Conservation (phyloP, 2,329 filamentous ascomycete species). For the Purpureocillium lavendulum region DNA sequence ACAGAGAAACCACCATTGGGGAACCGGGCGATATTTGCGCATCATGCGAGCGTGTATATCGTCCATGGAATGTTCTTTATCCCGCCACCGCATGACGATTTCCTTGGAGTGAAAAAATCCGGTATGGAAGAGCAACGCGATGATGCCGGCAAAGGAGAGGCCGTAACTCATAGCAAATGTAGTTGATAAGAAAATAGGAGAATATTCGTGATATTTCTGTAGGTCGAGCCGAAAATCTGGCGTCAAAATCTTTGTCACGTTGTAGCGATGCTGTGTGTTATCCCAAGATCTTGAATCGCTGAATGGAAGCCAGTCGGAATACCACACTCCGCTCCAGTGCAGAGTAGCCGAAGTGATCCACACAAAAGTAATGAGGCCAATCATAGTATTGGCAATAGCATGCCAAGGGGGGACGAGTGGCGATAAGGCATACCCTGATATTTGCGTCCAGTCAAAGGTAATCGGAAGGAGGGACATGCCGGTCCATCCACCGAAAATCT, state of each 20-base stretch:
- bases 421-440: no score
- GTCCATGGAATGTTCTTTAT: slow-evolving; percentile 12
- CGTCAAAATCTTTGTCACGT: slow-evolving; percentile 45
- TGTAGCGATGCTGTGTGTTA: slow-evolving; percentile 34
- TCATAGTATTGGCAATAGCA: no score
- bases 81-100: slow-evolving; percentile 31
- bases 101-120: slow-evolving; percentile 37
- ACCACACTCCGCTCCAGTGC: no score
- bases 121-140: slow-evolving; percentile 41
- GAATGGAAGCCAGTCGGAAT: no score
- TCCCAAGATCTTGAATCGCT: no score
- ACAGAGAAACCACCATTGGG: slow-evolving; percentile 45
- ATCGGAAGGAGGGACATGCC: no score
- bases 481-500: no score
- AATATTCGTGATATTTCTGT: slow-evolving; percentile 48
- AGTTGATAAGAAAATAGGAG: slow-evolving; percentile 41
- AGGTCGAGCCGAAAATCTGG: slow-evolving; percentile 41
- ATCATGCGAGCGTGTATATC: slow-evolving; percentile 47
- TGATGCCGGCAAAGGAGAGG: slow-evolving; percentile 45
- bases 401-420: no score
- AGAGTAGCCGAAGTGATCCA: no score
- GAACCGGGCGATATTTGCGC: slow-evolving; percentile 43
- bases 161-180: slow-evolving; percentile 46
- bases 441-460: no score
- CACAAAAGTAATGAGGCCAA: no score